Evolutionary conservation across 208 protist species (phyloP), one percentile per base, ranked within the genome.

Genomic region (Trypanosoma grayi): DNA sequence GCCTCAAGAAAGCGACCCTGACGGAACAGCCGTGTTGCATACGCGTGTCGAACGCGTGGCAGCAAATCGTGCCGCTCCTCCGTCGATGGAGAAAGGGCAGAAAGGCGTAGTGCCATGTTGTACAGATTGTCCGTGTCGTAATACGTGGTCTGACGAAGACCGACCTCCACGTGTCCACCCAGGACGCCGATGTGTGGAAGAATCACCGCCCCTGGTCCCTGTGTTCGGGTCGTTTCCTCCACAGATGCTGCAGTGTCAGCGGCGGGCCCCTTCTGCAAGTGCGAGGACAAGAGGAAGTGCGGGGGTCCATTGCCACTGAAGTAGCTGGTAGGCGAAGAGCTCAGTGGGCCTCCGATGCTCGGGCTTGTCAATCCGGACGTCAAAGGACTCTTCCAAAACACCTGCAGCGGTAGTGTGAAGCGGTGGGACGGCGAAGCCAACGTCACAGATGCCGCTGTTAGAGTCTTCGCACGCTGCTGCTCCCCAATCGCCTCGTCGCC

Each of bases 61-160:
- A 60, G 18, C 28, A 54, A 3, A 16, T 57, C 44, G 31, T 18
- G 14, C 13, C 50, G 36, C 25, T 55, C 55, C 30, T 34, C 6
- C 59, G 6, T 24, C 14, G 14, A 40, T 0, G 43, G 24, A 18
- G 53, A 28, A 30, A 48, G 27, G 0, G 54, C 47, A 13, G 64
- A 58, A 7, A 78, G 48, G 4, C 61, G 72, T n/a, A 78, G 45
- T 2, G 72, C 59, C 60, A 73, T 70, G 24, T 56, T 60, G 27
- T 64, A 73, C 16, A 67, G n/a, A 45, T 44, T 41, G 30, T 78
- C 72, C 5, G 31, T 55, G 40, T 51, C 44, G 47, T 66, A 73
- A 25, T 59, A 55, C 6, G 2, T n/a, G 9, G 14, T 45, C 14
- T 54, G 20, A 37, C 36, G n/a, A 28, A 37, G 14, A 41, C 46